Evolutionary conservation across 2,329 filamentous ascomycete species (phyloP).

Genomic region (Exserohilum turcica): DNA sequence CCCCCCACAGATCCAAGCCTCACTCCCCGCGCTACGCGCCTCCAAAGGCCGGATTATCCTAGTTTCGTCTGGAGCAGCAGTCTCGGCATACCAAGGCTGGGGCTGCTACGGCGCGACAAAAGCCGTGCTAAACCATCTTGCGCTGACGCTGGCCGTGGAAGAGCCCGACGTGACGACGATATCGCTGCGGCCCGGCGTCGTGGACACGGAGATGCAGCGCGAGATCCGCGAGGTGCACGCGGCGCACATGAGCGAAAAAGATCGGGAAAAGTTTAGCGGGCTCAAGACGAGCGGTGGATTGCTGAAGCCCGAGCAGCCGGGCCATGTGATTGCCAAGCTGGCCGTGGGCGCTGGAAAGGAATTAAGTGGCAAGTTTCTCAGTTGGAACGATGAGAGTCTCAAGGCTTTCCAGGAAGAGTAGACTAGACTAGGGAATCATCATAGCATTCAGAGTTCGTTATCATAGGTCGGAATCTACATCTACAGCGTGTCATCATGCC

Average conservation of each 20-base stretch:
- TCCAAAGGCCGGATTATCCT: slow-evolving; percentile 75
- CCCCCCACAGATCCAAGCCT: slow-evolving; percentile 69
- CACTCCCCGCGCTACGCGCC: slow-evolving; percentile 70
- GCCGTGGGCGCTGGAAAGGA: slow-evolving; percentile 65
- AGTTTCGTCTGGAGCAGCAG: slow-evolving; percentile 78
- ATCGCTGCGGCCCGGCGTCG: slow-evolving; percentile 76
- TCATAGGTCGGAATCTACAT: slow-evolving; percentile 11
- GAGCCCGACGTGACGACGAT: slow-evolving; percentile 77
- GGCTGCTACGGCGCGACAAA: slow-evolving; percentile 82
- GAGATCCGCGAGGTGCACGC: slow-evolving; percentile 75
- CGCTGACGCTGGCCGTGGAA: slow-evolving; percentile 72
- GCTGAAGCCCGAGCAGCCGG: slow-evolving; percentile 81
- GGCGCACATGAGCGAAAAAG: slow-evolving; percentile 62
- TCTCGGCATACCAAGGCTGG: slow-evolving; percentile 71
- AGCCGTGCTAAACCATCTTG: slow-evolving; percentile 81
- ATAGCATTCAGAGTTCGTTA: slow-evolving; percentile 3
- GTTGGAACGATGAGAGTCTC: slow-evolving; percentile 44
- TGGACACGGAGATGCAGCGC: slow-evolving; percentile 91
- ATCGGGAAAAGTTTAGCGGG: slow-evolving; percentile 68
- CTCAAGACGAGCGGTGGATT: slow-evolving; percentile 73
- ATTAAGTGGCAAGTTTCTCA: slow-evolving; percentile 77
- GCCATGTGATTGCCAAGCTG: slow-evolving; percentile 81
- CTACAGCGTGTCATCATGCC: slow-evolving; percentile 3
- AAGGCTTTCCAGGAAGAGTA: slow-evolving; percentile 20
- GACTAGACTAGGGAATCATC: slow-evolving; percentile 1